Evolutionary conservation across 306 rosid genomes (phyloP), one percentile per base, ranked within the genome.

Genomic region (Betula pendula): DNA sequence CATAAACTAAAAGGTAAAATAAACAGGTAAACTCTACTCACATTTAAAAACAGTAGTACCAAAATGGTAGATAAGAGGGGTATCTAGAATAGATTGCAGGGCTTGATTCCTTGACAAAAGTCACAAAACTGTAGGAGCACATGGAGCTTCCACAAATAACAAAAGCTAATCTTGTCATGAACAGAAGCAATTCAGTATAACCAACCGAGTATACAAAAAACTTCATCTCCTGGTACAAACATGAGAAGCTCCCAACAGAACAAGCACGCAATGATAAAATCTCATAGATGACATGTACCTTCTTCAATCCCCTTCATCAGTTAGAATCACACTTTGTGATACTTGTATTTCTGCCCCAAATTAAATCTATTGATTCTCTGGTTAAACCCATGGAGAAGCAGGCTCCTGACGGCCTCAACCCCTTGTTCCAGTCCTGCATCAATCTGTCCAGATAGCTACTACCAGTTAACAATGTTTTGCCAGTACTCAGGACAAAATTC

Each of bases 311-410:
- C 48, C 16, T 65, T 65, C 48, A 65, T 9, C 45, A 35, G 13
- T 35, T 9, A 56, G 31, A 11, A 65, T 85, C 82, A 89, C 67
- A 92, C 97, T 87, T 85, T 87, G 83, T 95, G 90, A 81, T 88
- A 82, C 87, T 95, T 95, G 83, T 95, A 95, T 69, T 90, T 95
- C 88, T 92, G 97, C 70, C 86, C 86, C 83, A 89, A 76, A 78
- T 95, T 92, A 77, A 95, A 90, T 79, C 89, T 85, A 82, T 83
- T 80, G 60, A 92, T 79, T n/a, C 80, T 89, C 9, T 85, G 83
- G 79, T 59, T 84, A 77, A 95, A 95, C 31, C 97, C 97, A 33
- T 83, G 74, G 40, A 87, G 81, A 69, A 82, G 88, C 59, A 90
- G 69, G 63, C 91, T 76, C 84, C 86, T 84, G 71, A 88, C 88